Percentiles rank a stretch among this genome's conserved stretches.
phyloP scores from a whole-genome alignment of 805 yeast genomes.

The Hanseniaspora vineae region DNA sequence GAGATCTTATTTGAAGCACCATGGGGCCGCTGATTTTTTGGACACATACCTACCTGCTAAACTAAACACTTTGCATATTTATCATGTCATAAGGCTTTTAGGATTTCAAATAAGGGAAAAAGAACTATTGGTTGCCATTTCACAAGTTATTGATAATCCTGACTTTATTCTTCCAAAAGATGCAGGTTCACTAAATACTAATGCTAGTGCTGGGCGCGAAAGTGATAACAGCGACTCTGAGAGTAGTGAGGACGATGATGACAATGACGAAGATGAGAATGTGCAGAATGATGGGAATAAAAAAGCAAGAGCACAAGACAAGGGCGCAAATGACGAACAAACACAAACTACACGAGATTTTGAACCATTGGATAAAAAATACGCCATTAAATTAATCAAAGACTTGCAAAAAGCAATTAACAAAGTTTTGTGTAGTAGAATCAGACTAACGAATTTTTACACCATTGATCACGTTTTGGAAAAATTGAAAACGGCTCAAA shows the following conservation, averaged over 20 bases:
- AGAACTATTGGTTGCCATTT: conserved; percentile 22
- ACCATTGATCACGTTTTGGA: conserved; percentile 47
- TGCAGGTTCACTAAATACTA: too few relatives aligned
- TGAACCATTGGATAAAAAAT: conserved; percentile 31
- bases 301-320: conserved; percentile 10
- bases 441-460: conserved; percentile 38
- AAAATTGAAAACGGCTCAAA: conserved; percentile 40
- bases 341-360: conserved; percentile 6
- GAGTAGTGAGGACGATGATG: conserved; percentile 9
- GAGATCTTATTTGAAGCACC: conserved; percentile 38
- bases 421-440: conserved; percentile 43
- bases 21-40: conserved; percentile 50
- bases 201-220: too few relatives aligned
- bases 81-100: conserved; percentile 42
- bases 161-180: conserved; percentile 2
- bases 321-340: conserved; percentile 7
- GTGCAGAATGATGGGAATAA: conserved; percentile 7
- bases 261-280: conserved; percentile 5
- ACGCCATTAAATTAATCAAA: conserved; percentile 34
- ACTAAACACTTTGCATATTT: conserved; percentile 44
- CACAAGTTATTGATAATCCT: conserved; percentile 14
- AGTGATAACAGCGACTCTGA: conserved; percentile 5
- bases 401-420: conserved; percentile 52
- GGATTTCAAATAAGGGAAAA: conserved; percentile 40
- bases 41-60: conserved; percentile 48